Base-by-base conservation (phyloP, 306 rosid genomes). In the Trifolium repens region DNA sequence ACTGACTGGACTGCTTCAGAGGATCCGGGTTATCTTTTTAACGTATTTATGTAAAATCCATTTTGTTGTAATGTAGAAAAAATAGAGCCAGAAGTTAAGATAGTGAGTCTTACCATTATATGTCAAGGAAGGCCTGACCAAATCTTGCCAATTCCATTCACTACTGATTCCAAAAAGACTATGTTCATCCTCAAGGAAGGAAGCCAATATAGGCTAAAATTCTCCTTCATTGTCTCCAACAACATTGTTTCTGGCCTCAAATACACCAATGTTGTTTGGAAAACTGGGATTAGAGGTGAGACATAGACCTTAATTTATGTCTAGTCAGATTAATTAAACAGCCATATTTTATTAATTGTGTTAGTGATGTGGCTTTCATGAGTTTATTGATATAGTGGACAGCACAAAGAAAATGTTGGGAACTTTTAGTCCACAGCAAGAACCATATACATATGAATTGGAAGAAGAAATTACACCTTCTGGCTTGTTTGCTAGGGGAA, bases 181-280 rank as follows among this genome's bases (percentile, higher is more conserved):
- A 85, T 91, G 69, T 93, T 93, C 84, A 80, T 81, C 8, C 82
- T 80, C 9, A 93, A 88, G 84, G 96, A 91, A 86, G 98, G 92
- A 71, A 77, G 85, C 69, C 82, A 70, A 15, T 89, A 88, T 82
- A 84, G 86, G 52, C 78, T 89, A 32, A 84, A 72, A 75, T 93
- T 93, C 88, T 76, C 84, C 70, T 91, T 89, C 76, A 50, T 62
- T 3, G 98, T 93, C 73, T 66, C 82, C 60, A 83, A 82, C 75
- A 93, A 93, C 80, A 88, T 93, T 2, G 98, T 93, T 46, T 91
- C 96, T 7, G 98, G 98, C 81, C 91, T 93, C 83, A 89, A 84
- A 74, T 93, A 93, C 85, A 81, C 91, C 44, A 93, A 89, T 71
- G 79, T 67, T 13, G 96, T 93, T 66, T 93, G 96, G 96, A 91